Percentiles rank a stretch among this genome's conserved stretches.
These are phyloP conservation scores for Immersiella caudata DNA, from an alignment of 495 filamentous ascomycete genomes.

Conservation along the genomic window DNA sequence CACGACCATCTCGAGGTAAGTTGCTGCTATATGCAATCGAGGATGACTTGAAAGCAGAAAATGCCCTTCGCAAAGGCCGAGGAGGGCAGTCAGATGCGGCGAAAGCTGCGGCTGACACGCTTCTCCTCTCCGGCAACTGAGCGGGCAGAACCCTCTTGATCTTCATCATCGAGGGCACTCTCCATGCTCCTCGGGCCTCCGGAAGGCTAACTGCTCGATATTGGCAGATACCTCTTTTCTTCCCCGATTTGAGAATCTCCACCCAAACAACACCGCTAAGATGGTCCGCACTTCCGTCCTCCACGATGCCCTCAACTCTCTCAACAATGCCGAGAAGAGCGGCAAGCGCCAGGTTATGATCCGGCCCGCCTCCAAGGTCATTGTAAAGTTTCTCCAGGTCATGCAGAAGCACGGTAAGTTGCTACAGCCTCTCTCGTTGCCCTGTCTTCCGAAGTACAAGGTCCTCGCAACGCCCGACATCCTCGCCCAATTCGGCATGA, in stretches of 20 bases:
- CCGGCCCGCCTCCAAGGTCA: constrained; percentile 96
- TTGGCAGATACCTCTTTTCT: constrained; percentile 76
- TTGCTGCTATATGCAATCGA: constrained; percentile 27
- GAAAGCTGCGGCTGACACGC: constrained; percentile 62
- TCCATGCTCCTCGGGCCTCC: constrained; percentile 78
- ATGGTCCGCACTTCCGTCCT: constrained; percentile 99
- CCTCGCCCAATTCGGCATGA: constrained; percentile 84
- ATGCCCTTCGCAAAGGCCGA: constrained; percentile 52
- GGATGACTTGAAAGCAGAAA: constrained; percentile 39
- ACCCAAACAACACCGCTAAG: constrained; percentile 60
- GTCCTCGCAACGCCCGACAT: constrained; percentile 25
- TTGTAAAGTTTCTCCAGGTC: constrained; percentile 96
- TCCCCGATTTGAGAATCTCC: constrained; percentile 79
- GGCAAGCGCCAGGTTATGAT: constrained; percentile 98
- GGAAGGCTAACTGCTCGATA: constrained; percentile 70
- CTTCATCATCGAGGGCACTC: constrained; percentile 72
- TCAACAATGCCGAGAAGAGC: constrained; percentile 99
- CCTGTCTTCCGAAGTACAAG: constrained; percentile 21
- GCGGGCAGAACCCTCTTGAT: constrained; percentile 87
- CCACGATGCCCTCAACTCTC: constrained; percentile 98
- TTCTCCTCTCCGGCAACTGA: constrained; percentile 71
- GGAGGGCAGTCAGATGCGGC: constrained; percentile 51
- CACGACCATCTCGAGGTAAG: constrained; percentile 44
- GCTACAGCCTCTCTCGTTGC: constrained; percentile 46
- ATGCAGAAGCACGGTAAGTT: constrained; percentile 99